Conservation (phyloP, 306 rosid species). For the Oxytropis ochrocephala region DNA sequence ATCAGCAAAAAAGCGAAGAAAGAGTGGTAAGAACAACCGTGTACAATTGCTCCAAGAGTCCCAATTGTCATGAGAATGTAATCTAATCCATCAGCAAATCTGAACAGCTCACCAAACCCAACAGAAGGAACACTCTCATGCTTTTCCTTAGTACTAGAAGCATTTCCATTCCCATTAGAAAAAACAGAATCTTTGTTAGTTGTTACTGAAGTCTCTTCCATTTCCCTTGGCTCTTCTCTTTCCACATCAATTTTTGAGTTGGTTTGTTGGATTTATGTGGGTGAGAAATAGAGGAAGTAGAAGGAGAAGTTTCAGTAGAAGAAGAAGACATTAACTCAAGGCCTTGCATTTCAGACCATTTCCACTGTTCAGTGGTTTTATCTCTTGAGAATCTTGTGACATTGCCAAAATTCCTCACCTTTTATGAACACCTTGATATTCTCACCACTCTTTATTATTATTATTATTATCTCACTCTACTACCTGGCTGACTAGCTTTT, state of each 20-base stretch:
- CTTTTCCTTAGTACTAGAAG: slow-evolving; percentile 38
- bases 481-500: slow-evolving; percentile 26
- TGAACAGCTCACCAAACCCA: slow-evolving; percentile 60
- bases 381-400: slow-evolving; percentile 85
- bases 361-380: slow-evolving; percentile 84
- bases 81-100: slow-evolving; percentile 84
- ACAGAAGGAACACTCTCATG: slow-evolving; percentile 41
- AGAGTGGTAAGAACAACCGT: slow-evolving; percentile 85
- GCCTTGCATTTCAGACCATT: slow-evolving; percentile 99
- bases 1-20: slow-evolving; percentile 89
- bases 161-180: not conserved
- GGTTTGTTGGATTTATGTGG: slow-evolving; percentile 34
- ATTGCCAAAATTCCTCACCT: slow-evolving; percentile 55
- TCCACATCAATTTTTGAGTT: not conserved
- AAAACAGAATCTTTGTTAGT: slow-evolving; percentile 20
- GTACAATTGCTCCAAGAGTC: slow-evolving; percentile 76
- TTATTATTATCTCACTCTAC: slow-evolving; percentile 43
- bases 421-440: slow-evolving; percentile 33
- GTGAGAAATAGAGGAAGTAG: slow-evolving; percentile 28
- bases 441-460: slow-evolving; percentile 4
- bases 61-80: slow-evolving; percentile 66
- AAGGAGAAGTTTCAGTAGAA: slow-evolving; percentile 27
- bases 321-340: slow-evolving; percentile 59
- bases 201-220: slow-evolving; percentile 35
- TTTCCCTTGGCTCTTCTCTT: slow-evolving; percentile 24